phyloP scores from a whole-genome alignment of 116 monocot genomes.

The Trichopus zeylanicus region DNA sequence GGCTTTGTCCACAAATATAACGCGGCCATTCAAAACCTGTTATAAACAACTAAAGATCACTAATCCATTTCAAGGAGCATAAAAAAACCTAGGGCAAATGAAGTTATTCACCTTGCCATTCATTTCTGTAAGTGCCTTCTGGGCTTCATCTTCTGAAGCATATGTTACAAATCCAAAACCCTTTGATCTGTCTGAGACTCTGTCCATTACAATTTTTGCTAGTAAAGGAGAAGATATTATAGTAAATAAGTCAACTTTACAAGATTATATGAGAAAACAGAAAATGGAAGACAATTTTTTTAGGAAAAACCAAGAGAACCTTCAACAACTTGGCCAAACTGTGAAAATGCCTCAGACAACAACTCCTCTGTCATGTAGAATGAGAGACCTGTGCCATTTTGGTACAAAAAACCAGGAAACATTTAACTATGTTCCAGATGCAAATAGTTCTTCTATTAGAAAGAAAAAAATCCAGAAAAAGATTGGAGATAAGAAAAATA shows the following conservation, averaged over 20 bases:
- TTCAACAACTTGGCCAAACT: constrained; percentile 86
- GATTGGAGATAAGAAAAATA: no score
- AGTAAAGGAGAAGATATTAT: no score
- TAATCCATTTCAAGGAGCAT: neutral
- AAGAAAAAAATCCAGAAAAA: no score
- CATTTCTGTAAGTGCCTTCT: constrained; percentile 50
- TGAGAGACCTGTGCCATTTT: constrained; percentile 53
- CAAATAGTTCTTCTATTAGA: no score
- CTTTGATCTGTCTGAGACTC: constrained; percentile 57
- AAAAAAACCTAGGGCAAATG: no score
- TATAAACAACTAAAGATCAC: neutral
- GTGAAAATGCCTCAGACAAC: constrained; percentile 70
- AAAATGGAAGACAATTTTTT: no score
- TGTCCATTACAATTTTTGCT: constrained; percentile 67
- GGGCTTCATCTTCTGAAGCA: constrained; percentile 75
- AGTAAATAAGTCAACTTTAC: no score
- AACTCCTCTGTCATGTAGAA: constrained; percentile 62
- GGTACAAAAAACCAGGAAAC: neutral
- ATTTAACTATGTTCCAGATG: no score
- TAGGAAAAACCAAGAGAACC: no score
- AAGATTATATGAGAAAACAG: no score
- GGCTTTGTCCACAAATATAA: constrained; percentile 72
- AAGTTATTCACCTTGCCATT: constrained; percentile 58
- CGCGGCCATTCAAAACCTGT: constrained; percentile 70
- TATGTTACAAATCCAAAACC: constrained; percentile 91